Base-by-base conservation (phyloP, 2,329 filamentous ascomycete species). In the Myriosclerotinia scirpicola region DNA sequence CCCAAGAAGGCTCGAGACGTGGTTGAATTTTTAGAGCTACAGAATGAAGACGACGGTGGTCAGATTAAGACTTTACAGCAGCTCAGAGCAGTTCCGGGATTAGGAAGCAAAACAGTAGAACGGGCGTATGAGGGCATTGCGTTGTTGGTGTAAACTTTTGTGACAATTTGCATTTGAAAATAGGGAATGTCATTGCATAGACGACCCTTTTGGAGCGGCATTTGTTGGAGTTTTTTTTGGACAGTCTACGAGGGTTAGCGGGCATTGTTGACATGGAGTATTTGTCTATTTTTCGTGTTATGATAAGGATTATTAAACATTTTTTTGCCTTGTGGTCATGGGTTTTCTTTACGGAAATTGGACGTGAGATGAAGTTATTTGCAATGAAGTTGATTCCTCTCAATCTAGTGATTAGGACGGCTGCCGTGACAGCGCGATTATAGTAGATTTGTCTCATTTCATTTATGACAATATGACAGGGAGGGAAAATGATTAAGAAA, bases 1-100 rank as follows among this genome's bases (percentile, higher is more conserved):
- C 82, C 86, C 1, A 92, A 92, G 79, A 90, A 88, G 76, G 90
- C 90, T 0, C 79, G 81, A 53, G 85, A 87, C 69, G 75, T 88
- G 44, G 81, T 88, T 6, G 83, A 85, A 60, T 83, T 83, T 69
- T 75, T 88, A n/a, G 81, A 82, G 54, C 72, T 81, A 26, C 77
- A 81, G 42, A 75, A 74, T 11, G 78, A 77, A 8, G 79, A 79
- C 11, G 80, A 80, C 6, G 78, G 77, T 5, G 77, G 78, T 0
- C 74, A 73, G 30, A 81, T 88, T 46, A 78, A 78, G 70, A 82
- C 76, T 22, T 72, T 88, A 69, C 78, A 78, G 48, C 81, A 88
- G 74, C 75, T 88, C 72, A 79, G 81, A 65, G 77, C 78, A 9
- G 77, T 87, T 15, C 85, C 85, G 2, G 85, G 86, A 7, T 81